These are phyloP conservation scores for Salix brachista DNA, from an alignment of 345 rosid genomes.

Conservation along the genomic window DNA sequence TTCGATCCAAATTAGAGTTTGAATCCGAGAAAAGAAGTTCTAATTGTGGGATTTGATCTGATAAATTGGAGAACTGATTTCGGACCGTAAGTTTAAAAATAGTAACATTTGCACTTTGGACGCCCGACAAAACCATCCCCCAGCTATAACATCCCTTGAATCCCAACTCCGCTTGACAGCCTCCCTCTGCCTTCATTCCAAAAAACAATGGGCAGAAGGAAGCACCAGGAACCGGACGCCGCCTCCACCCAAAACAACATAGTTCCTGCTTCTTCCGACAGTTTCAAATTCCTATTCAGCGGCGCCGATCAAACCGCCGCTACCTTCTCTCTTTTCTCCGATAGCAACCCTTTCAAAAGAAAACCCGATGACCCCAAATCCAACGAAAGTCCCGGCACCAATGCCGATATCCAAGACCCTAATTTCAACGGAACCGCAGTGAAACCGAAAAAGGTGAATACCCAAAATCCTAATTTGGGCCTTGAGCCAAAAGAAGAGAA, in stretches of 20 bases:
- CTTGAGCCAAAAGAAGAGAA: background rate
- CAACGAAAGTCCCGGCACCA: conserved; percentile 7
- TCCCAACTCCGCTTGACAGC: background rate
- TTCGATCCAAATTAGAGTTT: too few relatives aligned
- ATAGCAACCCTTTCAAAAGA: conserved; percentile 76
- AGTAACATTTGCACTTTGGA: background rate
- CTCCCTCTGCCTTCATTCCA: background rate
- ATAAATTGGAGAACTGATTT: background rate
- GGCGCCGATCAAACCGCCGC: conserved; percentile 20
- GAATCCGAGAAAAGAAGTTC: background rate
- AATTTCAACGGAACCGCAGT: background rate
- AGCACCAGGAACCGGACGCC: conserved; percentile 21
- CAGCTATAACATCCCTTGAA: background rate
- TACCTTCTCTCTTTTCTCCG: conserved; percentile 59
- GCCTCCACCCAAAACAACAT: background rate
- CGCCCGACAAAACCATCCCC: background rate
- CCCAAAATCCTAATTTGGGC: conserved; percentile 7
- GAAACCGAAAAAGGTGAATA: conserved; percentile 33
- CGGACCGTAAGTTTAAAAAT: background rate
- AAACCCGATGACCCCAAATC: conserved; percentile 35
- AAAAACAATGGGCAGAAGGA: conserved; percentile 38
- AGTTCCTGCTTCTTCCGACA: conserved; percentile 25
- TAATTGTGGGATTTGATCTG: background rate
- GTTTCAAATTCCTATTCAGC: conserved; percentile 46
- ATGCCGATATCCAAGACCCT: background rate